phyloP scores from a whole-genome alignment of 352 stramenopile genomes.

The Phytophthora agathidicida region DNA sequence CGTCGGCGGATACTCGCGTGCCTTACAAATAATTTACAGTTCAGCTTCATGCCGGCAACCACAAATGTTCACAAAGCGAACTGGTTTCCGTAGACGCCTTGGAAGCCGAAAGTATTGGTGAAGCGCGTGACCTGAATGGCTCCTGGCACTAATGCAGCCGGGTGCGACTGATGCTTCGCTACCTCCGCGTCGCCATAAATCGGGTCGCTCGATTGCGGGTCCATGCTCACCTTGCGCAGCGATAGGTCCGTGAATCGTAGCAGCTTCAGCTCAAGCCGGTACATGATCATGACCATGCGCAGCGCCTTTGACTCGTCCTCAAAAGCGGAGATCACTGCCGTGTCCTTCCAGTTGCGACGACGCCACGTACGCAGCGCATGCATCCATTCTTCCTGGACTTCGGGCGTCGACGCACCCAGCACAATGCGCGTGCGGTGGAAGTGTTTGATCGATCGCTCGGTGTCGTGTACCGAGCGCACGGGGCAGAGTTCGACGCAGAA shows the following conservation, averaged over 20 bases:
- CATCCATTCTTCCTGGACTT: slow-evolving; percentile 66
- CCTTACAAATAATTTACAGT: slow-evolving; percentile 28
- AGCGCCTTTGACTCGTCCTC: slow-evolving; percentile 74
- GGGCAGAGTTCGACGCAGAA: slow-evolving; percentile 77
- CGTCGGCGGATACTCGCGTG: neutral
- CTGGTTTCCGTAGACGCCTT: slow-evolving; percentile 35
- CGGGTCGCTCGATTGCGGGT: slow-evolving; percentile 11
- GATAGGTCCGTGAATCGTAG: slow-evolving; percentile 49
- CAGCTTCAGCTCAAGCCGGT: slow-evolving; percentile 69
- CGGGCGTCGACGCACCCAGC: slow-evolving; percentile 58
- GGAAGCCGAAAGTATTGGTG: slow-evolving; percentile 33
- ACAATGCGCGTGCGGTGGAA: slow-evolving; percentile 62
- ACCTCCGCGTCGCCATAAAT: slow-evolving; percentile 6
- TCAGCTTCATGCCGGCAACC: too few species aligned
- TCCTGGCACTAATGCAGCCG: slow-evolving; percentile 16
- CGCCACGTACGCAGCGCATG: slow-evolving; percentile 75
- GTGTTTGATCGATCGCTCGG: slow-evolving; percentile 68
- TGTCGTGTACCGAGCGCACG: slow-evolving; percentile 79
- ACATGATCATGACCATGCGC: slow-evolving; percentile 72
- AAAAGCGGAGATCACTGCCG: slow-evolving; percentile 57
- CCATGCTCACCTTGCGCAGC: slow-evolving; percentile 52
- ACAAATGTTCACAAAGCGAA: slow-evolving; percentile 37
- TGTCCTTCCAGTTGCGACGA: slow-evolving; percentile 79
- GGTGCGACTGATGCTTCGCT: slow-evolving; percentile 26
- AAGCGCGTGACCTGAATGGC: slow-evolving; percentile 41